Conservation (phyloP, 352 stramenopile species). For the Globisporangium iwayamae region DNA sequence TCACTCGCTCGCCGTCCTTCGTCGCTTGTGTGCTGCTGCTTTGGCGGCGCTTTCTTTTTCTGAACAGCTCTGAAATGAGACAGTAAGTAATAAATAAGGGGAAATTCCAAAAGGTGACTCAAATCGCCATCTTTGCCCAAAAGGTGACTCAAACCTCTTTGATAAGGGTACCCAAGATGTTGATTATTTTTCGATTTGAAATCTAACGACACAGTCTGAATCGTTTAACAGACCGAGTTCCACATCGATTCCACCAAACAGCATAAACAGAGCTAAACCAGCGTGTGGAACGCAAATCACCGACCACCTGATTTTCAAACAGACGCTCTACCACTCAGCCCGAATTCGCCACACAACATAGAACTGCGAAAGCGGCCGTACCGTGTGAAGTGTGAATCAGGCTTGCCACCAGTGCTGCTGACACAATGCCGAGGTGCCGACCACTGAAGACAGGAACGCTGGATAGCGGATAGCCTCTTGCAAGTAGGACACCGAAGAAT, state of each 20-base stretch:
- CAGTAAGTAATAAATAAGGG: too few relatives aligned
- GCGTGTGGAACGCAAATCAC: neutral
- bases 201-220: constrained; percentile 2
- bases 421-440: neutral
- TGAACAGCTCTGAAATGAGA: too few relatives aligned
- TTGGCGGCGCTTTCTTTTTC: too few relatives aligned
- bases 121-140: neutral
- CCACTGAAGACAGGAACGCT: neutral
- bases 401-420: neutral
- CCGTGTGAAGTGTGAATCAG: constrained; percentile 8
- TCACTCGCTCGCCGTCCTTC: neutral
- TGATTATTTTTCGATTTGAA: neutral
- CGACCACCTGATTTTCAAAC: too few relatives aligned
- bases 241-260: too few relatives aligned
- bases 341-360: neutral
- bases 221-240: neutral
- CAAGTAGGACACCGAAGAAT: neutral
- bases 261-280: neutral
- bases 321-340: too few relatives aligned
- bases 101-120: constrained; percentile 6
- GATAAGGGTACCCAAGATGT: neutral
- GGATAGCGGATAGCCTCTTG: neutral
- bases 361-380: constrained; percentile 2
- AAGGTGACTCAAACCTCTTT: neutral
- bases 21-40: too few relatives aligned